These are phyloP conservation scores for Solanum phureja DNA, from an alignment of 257 asterid species.

Conservation along the genomic window DNA sequence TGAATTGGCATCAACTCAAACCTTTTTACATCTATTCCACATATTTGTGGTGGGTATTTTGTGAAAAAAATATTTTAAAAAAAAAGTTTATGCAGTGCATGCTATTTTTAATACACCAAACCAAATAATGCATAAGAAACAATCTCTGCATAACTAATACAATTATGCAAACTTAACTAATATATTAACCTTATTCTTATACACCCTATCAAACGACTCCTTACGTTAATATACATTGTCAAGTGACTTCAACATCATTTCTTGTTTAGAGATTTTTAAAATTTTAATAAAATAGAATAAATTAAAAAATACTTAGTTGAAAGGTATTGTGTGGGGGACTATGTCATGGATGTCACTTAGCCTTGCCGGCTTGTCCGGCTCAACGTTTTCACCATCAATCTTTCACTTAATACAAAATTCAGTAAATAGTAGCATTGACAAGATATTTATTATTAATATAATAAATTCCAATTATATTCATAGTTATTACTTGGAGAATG, in stretches of 20 bases:
- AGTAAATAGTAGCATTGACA: neutral
- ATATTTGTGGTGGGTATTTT: neutral
- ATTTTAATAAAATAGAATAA: neutral
- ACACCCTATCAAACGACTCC: too few species aligned
- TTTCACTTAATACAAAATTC: neutral
- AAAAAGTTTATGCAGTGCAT: neutral
- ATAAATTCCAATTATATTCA: neutral
- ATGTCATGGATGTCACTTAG: neutral
- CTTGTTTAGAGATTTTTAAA: neutral
- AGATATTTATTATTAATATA: neutral
- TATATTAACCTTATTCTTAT: too few species aligned
- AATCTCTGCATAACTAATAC: too few species aligned
- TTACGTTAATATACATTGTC: too few species aligned
- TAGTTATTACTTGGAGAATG: neutral
- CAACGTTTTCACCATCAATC: neutral
- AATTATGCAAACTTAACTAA: neutral
- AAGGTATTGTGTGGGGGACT: neutral
- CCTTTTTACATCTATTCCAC: neutral
- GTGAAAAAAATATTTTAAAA: too few species aligned
- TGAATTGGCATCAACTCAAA: neutral
- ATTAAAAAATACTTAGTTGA: neutral
- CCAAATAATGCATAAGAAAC: neutral
- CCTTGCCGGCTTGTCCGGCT: conserved; percentile 2
- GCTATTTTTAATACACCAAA: neutral
- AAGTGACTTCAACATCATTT: neutral